Evolutionary conservation across 2,329 filamentous ascomycete species (phyloP), one percentile per base, ranked within the genome.

Genomic region (Aspergillus pseudonomiae): DNA sequence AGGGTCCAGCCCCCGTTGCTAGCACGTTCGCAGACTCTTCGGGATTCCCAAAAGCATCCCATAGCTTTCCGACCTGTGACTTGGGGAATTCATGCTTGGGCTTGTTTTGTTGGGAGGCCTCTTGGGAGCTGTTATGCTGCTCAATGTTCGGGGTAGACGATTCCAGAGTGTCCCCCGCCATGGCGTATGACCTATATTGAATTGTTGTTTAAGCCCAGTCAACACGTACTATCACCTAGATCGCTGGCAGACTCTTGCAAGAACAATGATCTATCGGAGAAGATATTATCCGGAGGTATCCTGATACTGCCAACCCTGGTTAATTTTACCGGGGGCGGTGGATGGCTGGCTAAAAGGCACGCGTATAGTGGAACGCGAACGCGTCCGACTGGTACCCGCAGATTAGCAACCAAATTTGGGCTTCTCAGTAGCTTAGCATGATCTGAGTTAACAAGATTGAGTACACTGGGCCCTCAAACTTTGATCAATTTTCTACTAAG

Each of bases 1-100:
- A 84, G 78, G 82, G 89, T 80, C 87, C 90, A 80, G 87, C 81
- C 16, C 82, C 84, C 21, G 85, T 84, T 1, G 87, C 82, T 75
- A 89, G 75, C 60, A 82, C 74, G 71, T 87, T 87, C 46, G 83
- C 82, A 55, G 81, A 84, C 63, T 85, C 79, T 63, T 79, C 76
- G 12, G 80, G 80, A 64, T 79, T 80, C 36, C 80, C 79, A 64
- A 82, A 81, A 34, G 79, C 80, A 57, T 81, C 80, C 79, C 81
- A 81, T 72, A 82, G 70, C 72, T 83, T 82, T 63, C 77, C 78
- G 48, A 78, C 80, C 72, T 82, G 80, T 41, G 80, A 79, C 70
- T 80, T 77, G 28, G 79, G 75, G 30, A 78, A 73, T 57, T 81
- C 79, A 68, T 79, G 74, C 66, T 77, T 79, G n/a, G 77, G 72